Percentiles rank a stretch among this genome's conserved stretches.
Evolutionary conservation across 352 stramenopile species (phyloP).

Genomic region (Phytophthora rubi): DNA sequence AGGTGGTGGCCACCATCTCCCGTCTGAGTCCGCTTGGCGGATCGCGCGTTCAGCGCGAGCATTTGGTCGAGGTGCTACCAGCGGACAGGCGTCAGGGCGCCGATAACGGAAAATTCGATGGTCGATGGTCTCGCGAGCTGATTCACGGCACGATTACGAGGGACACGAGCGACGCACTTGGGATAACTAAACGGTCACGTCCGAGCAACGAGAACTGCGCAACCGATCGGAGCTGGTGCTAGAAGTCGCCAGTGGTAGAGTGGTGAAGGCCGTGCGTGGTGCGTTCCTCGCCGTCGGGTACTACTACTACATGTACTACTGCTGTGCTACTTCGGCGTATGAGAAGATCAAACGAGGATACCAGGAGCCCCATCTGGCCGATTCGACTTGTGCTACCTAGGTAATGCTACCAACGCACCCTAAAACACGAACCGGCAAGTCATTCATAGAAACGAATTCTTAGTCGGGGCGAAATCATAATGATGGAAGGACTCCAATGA

Average conservation of each 20-base stretch:
- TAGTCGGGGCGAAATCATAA: neutral
- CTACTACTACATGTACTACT: too few relatives aligned
- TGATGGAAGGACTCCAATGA: neutral
- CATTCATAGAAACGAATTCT: slow-evolving; percentile 1
- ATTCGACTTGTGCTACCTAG: neutral
- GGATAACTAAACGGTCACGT: neutral
- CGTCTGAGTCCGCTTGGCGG: slow-evolving; percentile 5
- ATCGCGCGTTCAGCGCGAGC: slow-evolving; percentile 8
- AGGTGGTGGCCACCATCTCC: neutral
- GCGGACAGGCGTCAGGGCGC: neutral
- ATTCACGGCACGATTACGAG: neutral
- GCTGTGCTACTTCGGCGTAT: too few relatives aligned
- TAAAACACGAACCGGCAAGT: neutral
- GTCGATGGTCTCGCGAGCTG: slow-evolving; percentile 5
- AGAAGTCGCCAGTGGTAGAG: neutral
- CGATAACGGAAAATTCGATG: slow-evolving; percentile 13
- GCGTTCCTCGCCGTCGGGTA: too few relatives aligned
- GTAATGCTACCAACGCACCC: neutral
- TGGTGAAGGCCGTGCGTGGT: neutral
- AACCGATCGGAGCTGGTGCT: neutral
- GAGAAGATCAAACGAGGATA: too few relatives aligned
- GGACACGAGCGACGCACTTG: neutral
- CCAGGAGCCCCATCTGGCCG: neutral
- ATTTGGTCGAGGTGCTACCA: slow-evolving; percentile 16
- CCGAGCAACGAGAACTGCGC: neutral